phyloP scores from a whole-genome alignment of 306 rosid species.

The Dalbergia cultrata region DNA sequence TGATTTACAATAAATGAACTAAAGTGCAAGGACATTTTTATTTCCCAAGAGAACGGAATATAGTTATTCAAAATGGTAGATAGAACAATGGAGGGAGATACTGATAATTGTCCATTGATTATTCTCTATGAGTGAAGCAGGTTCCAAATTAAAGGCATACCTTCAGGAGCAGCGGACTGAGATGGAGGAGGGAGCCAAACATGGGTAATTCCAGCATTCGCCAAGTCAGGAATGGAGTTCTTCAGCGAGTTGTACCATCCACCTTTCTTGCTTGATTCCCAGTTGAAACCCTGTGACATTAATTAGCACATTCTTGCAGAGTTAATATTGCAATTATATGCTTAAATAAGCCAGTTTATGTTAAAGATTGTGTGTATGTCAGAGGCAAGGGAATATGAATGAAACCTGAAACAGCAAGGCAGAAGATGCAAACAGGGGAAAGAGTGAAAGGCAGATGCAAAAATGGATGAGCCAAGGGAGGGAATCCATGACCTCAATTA shows the following conservation, averaged over 20 bases:
- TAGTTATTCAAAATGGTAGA: no score
- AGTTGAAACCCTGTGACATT: conserved; percentile 74
- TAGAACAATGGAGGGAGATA: no score
- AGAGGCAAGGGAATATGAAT: neutral
- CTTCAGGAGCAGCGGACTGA: conserved; percentile 64
- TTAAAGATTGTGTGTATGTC: neutral
- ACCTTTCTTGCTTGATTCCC: conserved; percentile 79
- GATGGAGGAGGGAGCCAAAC: conserved; percentile 97
- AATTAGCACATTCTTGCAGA: conserved; percentile 9
- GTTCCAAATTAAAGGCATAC: conserved; percentile 29
- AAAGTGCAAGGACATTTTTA: no score
- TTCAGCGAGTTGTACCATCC: conserved; percentile 81
- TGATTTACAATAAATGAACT: no score
- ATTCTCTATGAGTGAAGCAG: neutral
- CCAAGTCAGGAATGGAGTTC: conserved; percentile 65
- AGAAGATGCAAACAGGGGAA: conserved; percentile 58
- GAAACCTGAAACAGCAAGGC: conserved; percentile 75
- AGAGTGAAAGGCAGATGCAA: conserved; percentile 50
- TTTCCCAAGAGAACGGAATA: no score
- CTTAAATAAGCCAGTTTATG: neutral
- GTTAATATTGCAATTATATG: neutral
- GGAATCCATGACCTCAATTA: conserved; percentile 49
- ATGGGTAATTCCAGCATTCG: conserved; percentile 71
- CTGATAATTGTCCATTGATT: neutral
- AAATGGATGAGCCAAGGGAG: conserved; percentile 38